These are phyloP conservation scores for Ganoderma sinense DNA, from an alignment of 1,284 basidiomycete genomes.

Conservation along the genomic window DNA sequence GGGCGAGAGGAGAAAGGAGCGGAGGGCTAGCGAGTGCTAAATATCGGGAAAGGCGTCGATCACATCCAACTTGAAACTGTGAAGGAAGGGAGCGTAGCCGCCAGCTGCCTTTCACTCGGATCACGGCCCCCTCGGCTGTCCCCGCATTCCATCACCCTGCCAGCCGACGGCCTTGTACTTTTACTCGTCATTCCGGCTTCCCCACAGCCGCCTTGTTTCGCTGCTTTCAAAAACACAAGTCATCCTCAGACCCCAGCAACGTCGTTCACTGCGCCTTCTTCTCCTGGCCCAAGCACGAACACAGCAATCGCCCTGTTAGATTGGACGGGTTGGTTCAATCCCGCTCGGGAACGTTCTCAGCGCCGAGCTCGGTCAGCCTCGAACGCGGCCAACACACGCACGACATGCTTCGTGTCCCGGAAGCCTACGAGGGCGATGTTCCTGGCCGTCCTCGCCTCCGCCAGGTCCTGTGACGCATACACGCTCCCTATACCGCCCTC, in stretches of 20 bases:
- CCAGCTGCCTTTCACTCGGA: conserved; percentile 16
- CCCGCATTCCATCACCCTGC: neutral
- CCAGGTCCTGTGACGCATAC: conserved; percentile 11
- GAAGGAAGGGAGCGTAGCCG: conserved; percentile 1
- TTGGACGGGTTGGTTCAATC: neutral
- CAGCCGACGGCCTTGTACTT: neutral
- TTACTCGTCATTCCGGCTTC: neutral
- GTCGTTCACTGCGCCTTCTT: neutral
- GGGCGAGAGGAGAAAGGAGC: conserved; percentile 15
- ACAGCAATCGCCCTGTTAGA: neutral
- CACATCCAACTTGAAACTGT: neutral
- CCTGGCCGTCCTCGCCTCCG: conserved; percentile 12
- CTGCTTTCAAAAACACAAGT: neutral
- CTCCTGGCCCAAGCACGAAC: neutral
- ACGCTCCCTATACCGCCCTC: neutral
- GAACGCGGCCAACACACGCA: conserved; percentile 12
- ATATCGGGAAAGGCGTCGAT: conserved; percentile 12
- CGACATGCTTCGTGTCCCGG: conserved; percentile 23
- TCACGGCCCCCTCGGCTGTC: conserved; percentile 12
- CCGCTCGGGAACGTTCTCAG: neutral
- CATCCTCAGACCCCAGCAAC: neutral
- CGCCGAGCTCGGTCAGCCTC: neutral
- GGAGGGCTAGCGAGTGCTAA: conserved; percentile 7
- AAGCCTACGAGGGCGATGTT: conserved; percentile 15
- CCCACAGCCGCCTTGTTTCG: neutral